phyloP scores from a whole-genome alignment of 352 stramenopile genomes.

The Hyphochytrium catenoides region DNA sequence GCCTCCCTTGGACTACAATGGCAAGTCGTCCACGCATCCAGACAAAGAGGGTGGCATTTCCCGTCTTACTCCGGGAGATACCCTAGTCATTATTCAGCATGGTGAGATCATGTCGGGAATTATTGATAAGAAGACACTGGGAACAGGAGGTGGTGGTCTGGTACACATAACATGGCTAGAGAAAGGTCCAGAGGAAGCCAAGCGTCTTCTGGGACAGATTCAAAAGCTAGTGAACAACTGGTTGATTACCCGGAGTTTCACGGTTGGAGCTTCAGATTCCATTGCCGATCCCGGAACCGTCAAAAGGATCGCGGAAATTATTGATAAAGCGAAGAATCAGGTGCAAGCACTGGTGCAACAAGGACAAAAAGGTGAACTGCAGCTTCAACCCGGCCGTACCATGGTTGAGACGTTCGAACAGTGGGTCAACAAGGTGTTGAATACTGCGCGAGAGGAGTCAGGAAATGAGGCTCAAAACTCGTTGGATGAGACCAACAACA shows the following conservation, averaged over 20 bases:
- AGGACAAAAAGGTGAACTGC: slow-evolving; percentile 88
- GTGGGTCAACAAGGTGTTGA: slow-evolving; percentile 88
- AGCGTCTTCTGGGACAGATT: slow-evolving; percentile 66
- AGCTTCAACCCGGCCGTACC: slow-evolving; percentile 91
- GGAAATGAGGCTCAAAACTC: slow-evolving; percentile 53
- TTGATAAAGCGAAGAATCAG: slow-evolving; percentile 92
- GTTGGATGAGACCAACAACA: slow-evolving; percentile 91
- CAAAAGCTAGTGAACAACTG: slow-evolving; percentile 97
- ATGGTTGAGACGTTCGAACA: slow-evolving; percentile 99
- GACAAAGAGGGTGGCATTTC: slow-evolving; percentile 60
- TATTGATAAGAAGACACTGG: slow-evolving; percentile 98
- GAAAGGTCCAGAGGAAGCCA: slow-evolving; percentile 64
- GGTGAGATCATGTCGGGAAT: slow-evolving; percentile 89
- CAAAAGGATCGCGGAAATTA: slow-evolving; percentile 93
- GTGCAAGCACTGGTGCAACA: slow-evolving; percentile 81
- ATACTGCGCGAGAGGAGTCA: slow-evolving; percentile 56
- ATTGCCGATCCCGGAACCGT: slow-evolving; percentile 94
- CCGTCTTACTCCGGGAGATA: slow-evolving; percentile 81
- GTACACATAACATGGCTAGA: slow-evolving; percentile 92
- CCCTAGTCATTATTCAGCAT: slow-evolving; percentile 88
- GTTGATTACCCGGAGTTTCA: slow-evolving; percentile 92
- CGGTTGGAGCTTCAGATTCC: slow-evolving; percentile 93
- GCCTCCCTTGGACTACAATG: slow-evolving; percentile 85
- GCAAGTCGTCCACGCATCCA: slow-evolving; percentile 82
- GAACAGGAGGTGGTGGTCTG: slow-evolving; percentile 81